Evolutionary conservation across 768 basidiomycete species (phyloP), one percentile per base, ranked within the genome.

Genomic region (Lyophyllum decastes): DNA sequence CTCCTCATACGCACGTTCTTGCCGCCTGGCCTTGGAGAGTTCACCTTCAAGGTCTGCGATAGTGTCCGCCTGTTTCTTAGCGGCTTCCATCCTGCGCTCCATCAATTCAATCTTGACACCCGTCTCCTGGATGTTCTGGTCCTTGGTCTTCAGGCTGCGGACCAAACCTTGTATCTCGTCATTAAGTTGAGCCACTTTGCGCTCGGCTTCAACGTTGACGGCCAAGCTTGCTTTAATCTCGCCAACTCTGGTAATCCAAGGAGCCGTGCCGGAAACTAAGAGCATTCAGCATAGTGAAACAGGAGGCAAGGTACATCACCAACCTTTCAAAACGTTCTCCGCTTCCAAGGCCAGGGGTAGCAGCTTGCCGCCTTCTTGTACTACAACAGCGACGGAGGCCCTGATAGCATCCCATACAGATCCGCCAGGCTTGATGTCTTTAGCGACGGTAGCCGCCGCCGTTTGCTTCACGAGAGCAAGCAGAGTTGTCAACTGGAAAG

Each of bases 71-170:
- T 96, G 93, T 70, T 90, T 93, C 81, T 94, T 95, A 59, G 87
- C 88, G 1, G 87, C 83, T 68, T 98, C 95, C 80, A 95, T 87
- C 30, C 94, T 84, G 46, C 95, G 86, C 69, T 97, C 95, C 85
- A 98, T 91, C 14, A 95, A 81, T 70, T 98, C 94, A 55, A 98
- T 94, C 79, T 95, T 98, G 54, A 98, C 95, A 2, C 78, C 77
- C 4, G 87, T 79, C 67, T 98, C 97, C 70, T 98, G 94, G 34
- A 94, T 87, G 24, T 73, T 81, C 78, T 97, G 94, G 60, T 98
- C 97, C 74, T 92, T 87, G n/a, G 84, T 74, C 69, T 90, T 91
- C 67, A 98, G 80, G 49, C 82, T 91, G 27, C 95, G 88, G 26
- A 89, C 82, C 40, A 98, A 85, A 8, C 89, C 89, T 66, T 94